A percentile compares a stretch with the other conserved stretches of the same genome.
phyloP scores from a whole-genome alignment of 2,329 filamentous ascomycete genomes.

The Dryadomyces quercivorus region DNA sequence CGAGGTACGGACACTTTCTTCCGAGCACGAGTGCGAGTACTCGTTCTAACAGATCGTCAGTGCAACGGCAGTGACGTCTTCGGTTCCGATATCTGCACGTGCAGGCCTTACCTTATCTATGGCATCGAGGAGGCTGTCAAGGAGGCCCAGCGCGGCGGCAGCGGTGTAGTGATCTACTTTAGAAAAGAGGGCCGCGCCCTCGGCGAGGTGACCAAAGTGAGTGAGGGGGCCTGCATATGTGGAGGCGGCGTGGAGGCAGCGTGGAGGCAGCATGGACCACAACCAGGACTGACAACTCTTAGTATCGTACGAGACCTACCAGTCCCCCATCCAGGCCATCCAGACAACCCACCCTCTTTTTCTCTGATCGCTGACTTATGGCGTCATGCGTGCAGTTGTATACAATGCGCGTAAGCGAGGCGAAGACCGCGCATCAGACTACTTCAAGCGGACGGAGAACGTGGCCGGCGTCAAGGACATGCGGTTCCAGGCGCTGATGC shows the following conservation, averaged over 20 bases:
- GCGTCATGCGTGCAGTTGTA: constrained; percentile 30
- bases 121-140: constrained; percentile 96
- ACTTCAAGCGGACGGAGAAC: constrained; percentile 96
- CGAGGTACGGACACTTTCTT: constrained; percentile 31
- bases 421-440: constrained; percentile 72
- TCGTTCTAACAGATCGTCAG: constrained; percentile 11
- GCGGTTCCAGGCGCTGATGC: constrained; percentile 97
- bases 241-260: background rate
- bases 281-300: constrained; percentile 2
- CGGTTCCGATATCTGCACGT: constrained; percentile 95
- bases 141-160: constrained; percentile 87
- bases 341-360: background rate
- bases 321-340: background rate
- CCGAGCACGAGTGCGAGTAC: too few species aligned
- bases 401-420: constrained; percentile 76
- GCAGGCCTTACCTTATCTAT: constrained; percentile 88
- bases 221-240: constrained; percentile 13
- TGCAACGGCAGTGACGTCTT: constrained; percentile 98
- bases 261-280: background rate
- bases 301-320: constrained; percentile 10
- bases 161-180: constrained; percentile 96
- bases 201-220: constrained; percentile 90
- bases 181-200: constrained; percentile 91
- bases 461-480: constrained; percentile 95
- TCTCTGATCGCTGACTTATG: background rate